phyloP scores from a whole-genome alignment of 148 eudicot species.

The Amaranthus palmeri region DNA sequence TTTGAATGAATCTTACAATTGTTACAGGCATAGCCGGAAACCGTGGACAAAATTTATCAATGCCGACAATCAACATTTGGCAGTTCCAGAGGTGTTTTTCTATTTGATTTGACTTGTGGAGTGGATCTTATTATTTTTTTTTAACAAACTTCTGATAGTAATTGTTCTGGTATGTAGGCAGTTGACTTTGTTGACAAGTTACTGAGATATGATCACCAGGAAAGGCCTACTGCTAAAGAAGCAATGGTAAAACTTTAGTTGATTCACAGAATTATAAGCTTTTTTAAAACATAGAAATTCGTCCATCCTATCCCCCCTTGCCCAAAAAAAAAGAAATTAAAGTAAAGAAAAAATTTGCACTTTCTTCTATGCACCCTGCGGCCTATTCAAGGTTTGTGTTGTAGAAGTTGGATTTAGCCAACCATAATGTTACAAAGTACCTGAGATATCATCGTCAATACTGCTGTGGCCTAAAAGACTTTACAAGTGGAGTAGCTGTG shows the following conservation, averaged over 20 bases:
- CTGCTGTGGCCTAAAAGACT: too few relatives aligned
- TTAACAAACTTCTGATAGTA: background rate
- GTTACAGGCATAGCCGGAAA: constrained; percentile 72
- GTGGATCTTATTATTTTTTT: background rate
- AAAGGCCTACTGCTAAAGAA: constrained; percentile 94
- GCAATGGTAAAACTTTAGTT: constrained; percentile 60
- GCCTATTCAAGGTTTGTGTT: too few relatives aligned
- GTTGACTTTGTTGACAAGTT: constrained; percentile 88
- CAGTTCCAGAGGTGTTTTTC: constrained; percentile 68
- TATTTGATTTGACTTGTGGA: background rate
- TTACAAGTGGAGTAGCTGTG: too few relatives aligned
- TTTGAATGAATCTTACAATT: constrained; percentile 7
- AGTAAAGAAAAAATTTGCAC: too few relatives aligned
- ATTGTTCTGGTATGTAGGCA: constrained; percentile 42
- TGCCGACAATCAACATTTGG: constrained; percentile 81
- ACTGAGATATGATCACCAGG: constrained; percentile 88
- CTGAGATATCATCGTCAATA: too few relatives aligned
- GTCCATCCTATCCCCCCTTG: too few relatives aligned
- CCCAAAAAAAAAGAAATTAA: too few relatives aligned
- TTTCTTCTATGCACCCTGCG: too few relatives aligned
- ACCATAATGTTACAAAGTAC: too few relatives aligned
- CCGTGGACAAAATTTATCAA: constrained; percentile 84
- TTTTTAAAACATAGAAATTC: too few relatives aligned
- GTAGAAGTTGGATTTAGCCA: too few relatives aligned
- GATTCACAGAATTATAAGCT: too few relatives aligned